Evolutionary conservation across 148 eudicot genomes (phyloP), one percentile per base, ranked within the genome.

Genomic region (Vaccinium myrtillus): DNA sequence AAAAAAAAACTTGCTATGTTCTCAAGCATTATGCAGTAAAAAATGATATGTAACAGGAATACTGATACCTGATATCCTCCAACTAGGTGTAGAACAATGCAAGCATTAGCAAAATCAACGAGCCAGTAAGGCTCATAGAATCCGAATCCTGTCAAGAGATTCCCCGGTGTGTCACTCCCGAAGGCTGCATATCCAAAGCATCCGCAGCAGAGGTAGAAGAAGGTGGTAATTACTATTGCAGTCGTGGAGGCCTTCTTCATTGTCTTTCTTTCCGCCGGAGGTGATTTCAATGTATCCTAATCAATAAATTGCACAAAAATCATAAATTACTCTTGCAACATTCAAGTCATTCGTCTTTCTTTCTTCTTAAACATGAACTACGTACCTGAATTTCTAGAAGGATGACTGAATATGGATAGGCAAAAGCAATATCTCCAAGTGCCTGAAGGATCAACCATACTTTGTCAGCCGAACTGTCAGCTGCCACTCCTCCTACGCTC

Each of bases 121-220:
- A 94, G 91, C 97, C 94, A 94, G 79, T 87, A 90, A 5, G 94
- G 95, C 84, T 90, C 95, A 14, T 89, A 93, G 87, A 87, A 87
- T 50, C 90, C 95, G 48, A 94, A 95, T 13, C 97, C 98, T 0
- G 98, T 89, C 82, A 94, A 79, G 84, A 94, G 90, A 74, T 91
- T 92, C 9, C 98, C 95, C 0, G 98, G 98, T 16, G 98, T 90
- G 32, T 88, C 84, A 75, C 89, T 83, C 8, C 98, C 95, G 23
- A 94, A 94, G 48, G 98, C 95, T 13, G 98, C 98, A 85, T 94
- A 94, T 2, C 98, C 98, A 9, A 91, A 93, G 71, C 95, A 88
- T 78, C 92, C 95, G 71, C 95, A 93, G 75, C 86, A 81, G 36
- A 94, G 89, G 91, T 93, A 94, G 86, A 94, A 94, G 74, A 90